Evolutionary conservation across 2,329 filamentous ascomycete genomes (phyloP), one percentile per base, ranked within the genome.

Genomic region (Xenoacremonium recifei): DNA sequence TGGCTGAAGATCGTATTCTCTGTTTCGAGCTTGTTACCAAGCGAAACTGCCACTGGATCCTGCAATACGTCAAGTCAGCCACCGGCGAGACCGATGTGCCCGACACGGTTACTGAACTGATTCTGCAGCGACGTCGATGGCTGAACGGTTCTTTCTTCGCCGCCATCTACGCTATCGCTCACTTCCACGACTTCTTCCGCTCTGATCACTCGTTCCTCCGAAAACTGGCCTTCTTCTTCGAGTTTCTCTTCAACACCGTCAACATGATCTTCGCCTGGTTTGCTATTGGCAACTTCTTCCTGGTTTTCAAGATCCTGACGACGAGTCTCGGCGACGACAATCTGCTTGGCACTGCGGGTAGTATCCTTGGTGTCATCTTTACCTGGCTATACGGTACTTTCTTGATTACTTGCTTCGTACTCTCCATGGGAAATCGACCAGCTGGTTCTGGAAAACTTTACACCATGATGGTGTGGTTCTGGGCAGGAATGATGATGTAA

Each of bases 211-310:
- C 87, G 19, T 76, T 91, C 58, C 61, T 95, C 31, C 82, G 93
- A 55, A 96, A 97, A 66, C 71, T 92, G 46, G 89, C 88, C 76
- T 88, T 99, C 67, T 79, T 96, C 57, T 68, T 97, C 53, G 93
- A 99, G 64, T 97, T 96, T 65, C 73, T 86, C 53, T 99, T 96
- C 71, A 91, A 96, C 67, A 93, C 89, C 1, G 77, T 92, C 67
- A 95, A 89, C 75, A 96, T 97, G 89, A 79, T 99, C 61, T 99
- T 97, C 65, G 91, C 93, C 39, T 99, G 93, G 93, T 97, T 99
- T 63, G 89, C 87, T 57, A 93, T 97, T 60, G 87, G 93, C 61
- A 99, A 99, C 71, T 99, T 99, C 78, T 99, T 97, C 79, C 72
- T 99, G 61, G 92, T 99, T 55, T 99, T 99, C 75, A 91, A 91